Evolutionary conservation across 495 filamentous ascomycete genomes (phyloP), one percentile per base, ranked within the genome.

Genomic region (Cladorrhinum samala): DNA sequence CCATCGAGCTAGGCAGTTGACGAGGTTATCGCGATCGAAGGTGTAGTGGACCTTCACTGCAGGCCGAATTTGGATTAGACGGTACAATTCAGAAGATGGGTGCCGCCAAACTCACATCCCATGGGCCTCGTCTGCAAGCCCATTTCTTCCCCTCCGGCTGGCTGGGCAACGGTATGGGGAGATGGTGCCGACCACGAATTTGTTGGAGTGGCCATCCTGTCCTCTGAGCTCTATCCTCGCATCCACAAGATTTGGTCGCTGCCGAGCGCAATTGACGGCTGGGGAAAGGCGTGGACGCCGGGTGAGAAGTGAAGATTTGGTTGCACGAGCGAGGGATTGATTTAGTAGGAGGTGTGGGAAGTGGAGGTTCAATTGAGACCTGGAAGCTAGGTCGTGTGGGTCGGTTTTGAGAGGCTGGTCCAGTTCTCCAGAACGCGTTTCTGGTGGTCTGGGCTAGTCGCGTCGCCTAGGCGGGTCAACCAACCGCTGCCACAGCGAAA

Each of bases 31-130:
- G 61, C 88, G 84, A 62, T 97, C 91, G 69, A 97, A 97, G 18
- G 91, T 94, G 69, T 98, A 98, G 38, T 93, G 84, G 21, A 98
- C 89, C 77, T 98, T 97, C 69, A 97, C 88, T 89, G 65, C 52
- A 66, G 23, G 42, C 36, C 8, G 21, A 51, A 33, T 25, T 37
- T 36, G 25, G 24, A 54, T 70, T 55, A 70, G 69, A 57, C 13
- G 40, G 43, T 19, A 3, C 20, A 11, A 13, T 1, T n/a, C 8
- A 45, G 6, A n/a, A n/a, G 46, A 40, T 2, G 27, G 13, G 27
- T n/a, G 57, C 59, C 68, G 61, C 61, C 59, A 60, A 69, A 66
- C 67, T 65, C 50, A 82, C 78, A 60, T 50, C 74, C 77, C 77
- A 82, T 80, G 14, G 71, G 70, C 61, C 71, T 75, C 45, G 68